A percentile compares a stretch with the other conserved stretches of the same genome.
These are phyloP conservation scores for Penicillium sp. DNA, from an alignment of 2,329 filamentous ascomycete species.

Conservation along the genomic window DNA sequence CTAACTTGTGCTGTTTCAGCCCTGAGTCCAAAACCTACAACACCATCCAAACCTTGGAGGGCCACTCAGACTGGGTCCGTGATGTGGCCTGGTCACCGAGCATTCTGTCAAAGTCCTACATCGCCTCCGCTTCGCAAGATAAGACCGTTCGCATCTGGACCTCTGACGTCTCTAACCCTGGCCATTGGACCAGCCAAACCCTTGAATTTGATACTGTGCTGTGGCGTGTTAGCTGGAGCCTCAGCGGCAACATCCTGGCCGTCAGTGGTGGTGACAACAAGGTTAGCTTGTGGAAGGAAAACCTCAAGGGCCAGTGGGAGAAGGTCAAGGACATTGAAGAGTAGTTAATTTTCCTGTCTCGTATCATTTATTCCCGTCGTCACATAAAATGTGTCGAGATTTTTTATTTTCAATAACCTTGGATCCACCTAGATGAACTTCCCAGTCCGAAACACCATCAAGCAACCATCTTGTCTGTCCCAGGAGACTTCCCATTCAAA, in stretches of 20 bases:
- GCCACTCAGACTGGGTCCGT: slow-evolving; percentile 94
- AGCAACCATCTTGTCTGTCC: background rate
- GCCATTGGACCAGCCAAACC: slow-evolving; percentile 80
- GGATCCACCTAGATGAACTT: background rate
- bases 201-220: slow-evolving; percentile 85
- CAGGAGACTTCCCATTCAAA: too few relatives aligned
- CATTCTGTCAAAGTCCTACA: slow-evolving; percentile 92
- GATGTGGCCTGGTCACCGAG: slow-evolving; percentile 97
- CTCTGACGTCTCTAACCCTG: slow-evolving; percentile 63
- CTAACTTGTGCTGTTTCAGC: slow-evolving; percentile 30
- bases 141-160: slow-evolving; percentile 99
- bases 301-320: slow-evolving; percentile 94
- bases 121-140: slow-evolving; percentile 92
- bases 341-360: slow-evolving; percentile 41
- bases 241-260: slow-evolving; percentile 93
- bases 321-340: slow-evolving; percentile 95
- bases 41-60: slow-evolving; percentile 60
- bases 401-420: slow-evolving; percentile 5
- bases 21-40: slow-evolving; percentile 54
- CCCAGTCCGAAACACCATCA: background rate
- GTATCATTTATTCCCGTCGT: slow-evolving; percentile 18
- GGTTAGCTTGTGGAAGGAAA: slow-evolving; percentile 98
- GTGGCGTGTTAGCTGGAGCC: slow-evolving; percentile 97
- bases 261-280: slow-evolving; percentile 95
- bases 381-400: slow-evolving; percentile 12